Evolutionary conservation across 805 yeast genomes (phyloP), one percentile per base, ranked within the genome.

Genomic region (Cyberlindnera americana): DNA sequence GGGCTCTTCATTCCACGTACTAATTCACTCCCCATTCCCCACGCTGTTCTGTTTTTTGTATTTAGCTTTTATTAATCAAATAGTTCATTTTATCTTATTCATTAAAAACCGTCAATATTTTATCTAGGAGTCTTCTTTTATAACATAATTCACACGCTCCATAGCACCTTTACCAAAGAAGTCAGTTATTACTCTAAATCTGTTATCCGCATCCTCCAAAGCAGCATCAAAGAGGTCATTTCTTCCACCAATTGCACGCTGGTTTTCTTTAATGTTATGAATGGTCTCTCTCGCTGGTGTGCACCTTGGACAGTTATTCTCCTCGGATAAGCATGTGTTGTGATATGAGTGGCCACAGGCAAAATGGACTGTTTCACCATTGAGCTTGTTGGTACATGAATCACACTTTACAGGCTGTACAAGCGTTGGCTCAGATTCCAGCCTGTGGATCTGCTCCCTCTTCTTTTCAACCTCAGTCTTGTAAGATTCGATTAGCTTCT

Each of bases 101-200:
- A n/a, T n/a, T n/a, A n/a, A n/a, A n/a, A n/a, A n/a, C n/a, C n/a
- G n/a, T n/a, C n/a, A n/a, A n/a, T n/a, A n/a, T 25, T 33, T 24
- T 22, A 22, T 7, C 22, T 23, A 28, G 10, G 19, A 17, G 19
- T 33, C 33, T 12, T 35, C 36, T 37, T 40, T 35, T 8, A 33
- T 16, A 5, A 35, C 35, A 17, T 38, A 42, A 30, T 38, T 42
- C 6, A 31, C 34, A 7, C 43, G 29, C 14, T 35, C 43, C 77
- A 90, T 74, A 0, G 83, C 91, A 2, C 99, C 99, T 42, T 89
- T 75, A 2, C 96, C 95, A 32, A 90, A 74, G 58, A 82, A 90
- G 40, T 87, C 95, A 43, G 83, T 74, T 37, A 91, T 74, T 3
- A 81, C 81, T 54, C 78, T 82, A 59, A 90, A 82, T 48, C 85